Evolutionary conservation across 306 rosid genomes (phyloP), one percentile per base, ranked within the genome.

Genomic region (Vigna angularis): DNA sequence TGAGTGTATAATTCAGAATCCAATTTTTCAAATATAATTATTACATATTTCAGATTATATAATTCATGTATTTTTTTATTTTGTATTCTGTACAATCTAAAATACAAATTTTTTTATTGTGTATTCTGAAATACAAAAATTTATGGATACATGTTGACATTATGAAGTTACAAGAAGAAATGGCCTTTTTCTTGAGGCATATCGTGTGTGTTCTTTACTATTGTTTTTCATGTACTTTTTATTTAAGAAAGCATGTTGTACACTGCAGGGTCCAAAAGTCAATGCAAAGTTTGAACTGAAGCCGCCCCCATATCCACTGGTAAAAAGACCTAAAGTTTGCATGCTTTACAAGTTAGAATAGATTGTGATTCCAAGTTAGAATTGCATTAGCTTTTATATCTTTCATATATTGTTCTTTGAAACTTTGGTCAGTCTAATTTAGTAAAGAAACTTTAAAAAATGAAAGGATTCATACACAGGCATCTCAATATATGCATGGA

Each of bases 291-390:
- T 93, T 73, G 97, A 93, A 75, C 83, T 91, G 63, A 87, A 86
- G 86, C 97, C 93, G 51, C 98, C 97, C 51, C 94, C 98, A 18
- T 93, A 89, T 87, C 85, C 93, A 59, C 83, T 93, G 89, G 98
- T 91, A 87, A 62, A 32, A 36, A 30, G 14, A 34, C 68, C 12
- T 62, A 3, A 7, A 83, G 42, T 73, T 72, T 78, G 28, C 45
- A 24, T 36, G 15, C 34, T 42, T 77, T 24, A 59, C 15, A 17
- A 26, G 70, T 40, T 64, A 56, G 26, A 44, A 12, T 83, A 36
- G 48, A 53, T 32, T 5, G 6, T 50, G 4, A 18, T 64, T 73
- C 22, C 63, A 20, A 36, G 51, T 18, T 48, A 52, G 61, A 22
- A 12, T 48, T 13, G 42, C 49, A 28, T 26, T 26, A 26, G 28